Conservation (phyloP, 768 basidiomycete species). For the Pleurotus tuber-regium region DNA sequence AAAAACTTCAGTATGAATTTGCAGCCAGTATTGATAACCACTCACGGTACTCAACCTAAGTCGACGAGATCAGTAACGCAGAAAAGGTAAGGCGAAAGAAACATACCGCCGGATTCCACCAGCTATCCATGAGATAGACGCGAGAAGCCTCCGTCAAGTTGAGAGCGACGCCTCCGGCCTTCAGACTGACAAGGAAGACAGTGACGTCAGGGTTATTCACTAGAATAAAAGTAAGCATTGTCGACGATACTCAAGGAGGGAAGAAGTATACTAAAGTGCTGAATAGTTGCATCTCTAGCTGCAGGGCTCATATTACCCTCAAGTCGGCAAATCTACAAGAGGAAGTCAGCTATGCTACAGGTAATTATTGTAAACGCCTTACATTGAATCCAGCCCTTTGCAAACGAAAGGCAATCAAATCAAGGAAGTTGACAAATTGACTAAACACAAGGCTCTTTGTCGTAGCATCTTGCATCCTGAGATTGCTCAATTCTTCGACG, state of each 20-base stretch:
- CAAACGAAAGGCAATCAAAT: slow-evolving; percentile 89
- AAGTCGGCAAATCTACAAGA: slow-evolving; percentile 77
- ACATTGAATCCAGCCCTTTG: slow-evolving; percentile 92
- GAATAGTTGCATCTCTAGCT: slow-evolving; percentile 90
- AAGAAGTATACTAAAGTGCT: slow-evolving; percentile 77
- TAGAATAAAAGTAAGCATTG: slow-evolving; percentile 24
- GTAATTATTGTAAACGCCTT: slow-evolving; percentile 20
- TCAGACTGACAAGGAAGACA: slow-evolving; percentile 95
- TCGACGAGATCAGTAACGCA: neutral
- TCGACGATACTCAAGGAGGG: neutral
- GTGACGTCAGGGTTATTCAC: slow-evolving; percentile 94
- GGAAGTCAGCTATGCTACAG: neutral
- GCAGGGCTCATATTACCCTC: slow-evolving; percentile 98
- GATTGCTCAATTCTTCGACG: slow-evolving; percentile 87
- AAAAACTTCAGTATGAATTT: neutral
- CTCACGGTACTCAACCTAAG: slow-evolving; percentile 77
- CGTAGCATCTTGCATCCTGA: slow-evolving; percentile 80
- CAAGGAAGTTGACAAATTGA: slow-evolving; percentile 91
- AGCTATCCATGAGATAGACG: slow-evolving; percentile 95
- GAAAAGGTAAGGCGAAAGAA: slow-evolving; percentile 1
- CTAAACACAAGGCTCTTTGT: slow-evolving; percentile 97
- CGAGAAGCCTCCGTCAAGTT: slow-evolving; percentile 90
- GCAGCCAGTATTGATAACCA: slow-evolving; percentile 14
- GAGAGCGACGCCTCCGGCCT: slow-evolving; percentile 92
- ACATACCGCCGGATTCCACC: slow-evolving; percentile 96